phyloP scores from a whole-genome alignment of 2,329 filamentous ascomycete species.

The Knufia fluminis region DNA sequence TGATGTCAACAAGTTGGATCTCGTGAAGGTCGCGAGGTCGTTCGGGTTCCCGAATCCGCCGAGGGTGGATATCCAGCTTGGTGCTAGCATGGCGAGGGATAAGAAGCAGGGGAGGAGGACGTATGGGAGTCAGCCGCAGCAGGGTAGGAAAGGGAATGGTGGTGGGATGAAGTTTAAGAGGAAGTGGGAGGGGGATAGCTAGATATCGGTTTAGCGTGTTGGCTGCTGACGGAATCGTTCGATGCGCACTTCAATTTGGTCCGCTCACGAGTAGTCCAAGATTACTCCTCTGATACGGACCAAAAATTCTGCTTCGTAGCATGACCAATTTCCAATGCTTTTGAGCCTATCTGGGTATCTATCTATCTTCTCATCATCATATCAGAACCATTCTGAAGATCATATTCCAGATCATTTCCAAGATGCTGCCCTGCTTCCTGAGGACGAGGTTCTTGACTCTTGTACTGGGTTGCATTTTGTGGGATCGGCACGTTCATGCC shows the following conservation, averaged over 20 bases:
- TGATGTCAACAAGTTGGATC: conserved; percentile 70
- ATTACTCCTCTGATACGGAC: no score
- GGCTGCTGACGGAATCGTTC: no score
- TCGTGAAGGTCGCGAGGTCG: conserved; percentile 73
- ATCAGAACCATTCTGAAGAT: conserved; percentile 50
- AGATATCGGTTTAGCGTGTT: no score
- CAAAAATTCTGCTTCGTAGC: no score
- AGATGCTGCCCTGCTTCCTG: conserved; percentile 43
- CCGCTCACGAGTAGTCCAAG: no score
- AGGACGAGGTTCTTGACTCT: conserved; percentile 51
- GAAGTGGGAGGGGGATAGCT: conserved; percentile 29
- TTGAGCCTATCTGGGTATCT: background rate
- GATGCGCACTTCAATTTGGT: no score
- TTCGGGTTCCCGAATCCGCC: conserved; percentile 74
- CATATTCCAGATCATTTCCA: conserved; percentile 40
- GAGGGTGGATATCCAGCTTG: conserved; percentile 67
- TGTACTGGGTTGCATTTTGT: conserved; percentile 46
- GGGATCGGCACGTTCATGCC: conserved; percentile 50
- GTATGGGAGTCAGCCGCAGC: conserved; percentile 71
- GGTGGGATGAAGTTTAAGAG: conserved; percentile 44
- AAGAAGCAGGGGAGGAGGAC: conserved; percentile 40
- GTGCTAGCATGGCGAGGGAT: conserved; percentile 54
- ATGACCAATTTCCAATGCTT: background rate
- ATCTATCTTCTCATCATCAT: conserved; percentile 27
- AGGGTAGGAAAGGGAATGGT: conserved; percentile 27